phyloP scores from a whole-genome alignment of 345 rosid genomes.

The Bruguiera gymnorhiza region DNA sequence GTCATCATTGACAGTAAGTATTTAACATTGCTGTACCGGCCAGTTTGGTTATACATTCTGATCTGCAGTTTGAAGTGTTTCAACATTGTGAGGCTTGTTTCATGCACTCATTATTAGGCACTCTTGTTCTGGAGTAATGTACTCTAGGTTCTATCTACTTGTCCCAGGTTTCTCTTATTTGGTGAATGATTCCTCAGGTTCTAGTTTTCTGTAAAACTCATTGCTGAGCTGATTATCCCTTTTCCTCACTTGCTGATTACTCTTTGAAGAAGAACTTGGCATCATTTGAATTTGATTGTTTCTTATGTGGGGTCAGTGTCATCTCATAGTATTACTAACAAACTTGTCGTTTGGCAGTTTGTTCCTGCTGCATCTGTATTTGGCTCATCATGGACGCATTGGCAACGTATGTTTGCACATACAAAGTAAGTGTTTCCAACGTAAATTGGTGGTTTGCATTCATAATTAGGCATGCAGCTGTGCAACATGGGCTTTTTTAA shows the following conservation, averaged over 20 bases:
- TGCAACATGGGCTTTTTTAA: not conserved
- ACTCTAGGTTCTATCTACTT: not conserved
- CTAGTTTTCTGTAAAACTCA: not conserved
- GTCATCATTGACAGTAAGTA: slow-evolving; percentile 75
- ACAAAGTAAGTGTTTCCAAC: slow-evolving; percentile 47
- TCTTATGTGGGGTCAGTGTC: not conserved
- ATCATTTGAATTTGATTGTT: not conserved
- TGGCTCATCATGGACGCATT: slow-evolving; percentile 73
- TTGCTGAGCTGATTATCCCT: not conserved
- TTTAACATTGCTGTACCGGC: not conserved
- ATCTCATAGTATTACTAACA: not conserved
- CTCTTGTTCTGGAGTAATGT: not conserved
- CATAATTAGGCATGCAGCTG: not conserved
- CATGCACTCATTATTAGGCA: not conserved
- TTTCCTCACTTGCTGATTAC: not conserved
- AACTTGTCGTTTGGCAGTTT: slow-evolving; percentile 39
- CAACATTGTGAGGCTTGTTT: not conserved
- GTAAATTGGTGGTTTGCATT: not conserved
- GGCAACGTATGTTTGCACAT: slow-evolving; percentile 60
- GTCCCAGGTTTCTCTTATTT: not conserved
- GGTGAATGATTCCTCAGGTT: not conserved
- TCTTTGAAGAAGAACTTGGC: not conserved
- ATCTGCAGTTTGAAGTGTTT: not conserved
- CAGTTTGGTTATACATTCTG: not conserved
- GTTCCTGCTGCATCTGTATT: slow-evolving; percentile 69